These are phyloP conservation scores for Parasitella parasitica DNA, from an alignment of 371 early-diverging fungal species.

Conservation along the genomic window DNA sequence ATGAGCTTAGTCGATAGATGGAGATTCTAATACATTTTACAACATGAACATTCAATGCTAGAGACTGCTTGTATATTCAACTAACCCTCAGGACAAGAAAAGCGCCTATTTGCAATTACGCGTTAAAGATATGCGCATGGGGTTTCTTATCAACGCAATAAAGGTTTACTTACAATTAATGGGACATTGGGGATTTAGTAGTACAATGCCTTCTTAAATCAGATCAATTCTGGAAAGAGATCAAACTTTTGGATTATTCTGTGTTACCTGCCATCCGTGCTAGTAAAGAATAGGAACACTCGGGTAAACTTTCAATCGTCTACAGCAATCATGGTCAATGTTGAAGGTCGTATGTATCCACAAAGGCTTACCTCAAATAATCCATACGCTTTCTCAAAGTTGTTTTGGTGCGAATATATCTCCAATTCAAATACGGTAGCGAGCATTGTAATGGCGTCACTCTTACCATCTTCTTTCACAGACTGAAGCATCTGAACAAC, in stretches of 20 bases:
- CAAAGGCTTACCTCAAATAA: neutral
- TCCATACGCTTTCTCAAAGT: conserved; percentile 8
- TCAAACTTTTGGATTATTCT: neutral
- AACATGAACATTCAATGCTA: too few relatives aligned
- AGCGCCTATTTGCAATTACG: conserved; percentile 1
- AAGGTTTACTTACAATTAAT: conserved; percentile 5
- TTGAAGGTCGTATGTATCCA: neutral
- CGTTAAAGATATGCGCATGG: neutral
- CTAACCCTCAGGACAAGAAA: conserved; percentile 4
- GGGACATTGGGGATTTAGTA: conserved; percentile 7
- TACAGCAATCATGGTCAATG: too few relatives aligned
- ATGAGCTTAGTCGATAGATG: neutral
- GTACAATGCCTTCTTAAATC: neutral
- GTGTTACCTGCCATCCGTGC: conserved; percentile 16
- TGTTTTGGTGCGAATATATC: neutral
- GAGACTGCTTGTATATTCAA: neutral
- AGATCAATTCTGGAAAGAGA: neutral
- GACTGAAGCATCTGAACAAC: neutral
- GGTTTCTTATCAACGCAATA: neutral
- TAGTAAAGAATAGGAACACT: conserved; percentile 4
- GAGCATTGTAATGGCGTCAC: neutral
- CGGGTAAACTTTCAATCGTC: neutral
- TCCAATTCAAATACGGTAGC: conserved; percentile 7
- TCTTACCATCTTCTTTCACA: neutral
- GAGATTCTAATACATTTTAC: conserved; percentile 1